Evolutionary conservation across 441 rosid species (phyloP).

Genomic region (Caryocar brasiliense): DNA sequence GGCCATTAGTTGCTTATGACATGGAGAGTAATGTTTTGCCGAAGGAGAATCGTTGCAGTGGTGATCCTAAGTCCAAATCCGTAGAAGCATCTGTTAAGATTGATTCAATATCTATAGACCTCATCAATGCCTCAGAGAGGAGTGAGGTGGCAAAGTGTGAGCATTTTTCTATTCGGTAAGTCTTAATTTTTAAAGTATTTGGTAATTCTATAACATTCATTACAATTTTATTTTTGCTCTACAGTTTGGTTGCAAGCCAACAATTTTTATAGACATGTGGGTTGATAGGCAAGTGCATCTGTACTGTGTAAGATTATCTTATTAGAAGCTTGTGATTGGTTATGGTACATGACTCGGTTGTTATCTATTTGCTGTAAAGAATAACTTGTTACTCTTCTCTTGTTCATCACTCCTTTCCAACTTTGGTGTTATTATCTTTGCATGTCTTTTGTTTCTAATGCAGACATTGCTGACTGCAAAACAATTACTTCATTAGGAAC

Average conservation of each 20-base stretch:
- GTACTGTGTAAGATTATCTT: no score
- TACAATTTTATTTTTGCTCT: no score
- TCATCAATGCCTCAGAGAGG: constrained; percentile 30
- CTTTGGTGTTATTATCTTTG: no score
- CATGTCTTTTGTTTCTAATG: no score
- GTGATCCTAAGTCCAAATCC: constrained; percentile 25
- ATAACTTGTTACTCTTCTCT: no score
- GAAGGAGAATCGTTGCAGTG: constrained; percentile 26
- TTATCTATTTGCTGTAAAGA: no score
- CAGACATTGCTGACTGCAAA: no score
- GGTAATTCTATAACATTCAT: neutral
- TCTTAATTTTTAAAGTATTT: constrained; percentile 3
- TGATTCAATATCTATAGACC: constrained; percentile 65
- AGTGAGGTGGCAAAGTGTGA: constrained; percentile 35
- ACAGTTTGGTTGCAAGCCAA: no score
- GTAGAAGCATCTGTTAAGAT: constrained; percentile 51
- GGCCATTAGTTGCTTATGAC: constrained; percentile 12
- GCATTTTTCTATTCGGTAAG: constrained; percentile 84
- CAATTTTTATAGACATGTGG: neutral
- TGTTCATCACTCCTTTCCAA: no score
- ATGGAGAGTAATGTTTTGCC: constrained; percentile 24
- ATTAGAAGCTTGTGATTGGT: no score
- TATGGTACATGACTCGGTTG: no score
- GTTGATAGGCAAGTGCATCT: neutral
- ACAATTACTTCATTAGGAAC: no score